Evolutionary conservation across 352 stramenopile species (phyloP), one percentile per base, ranked within the genome.

Genomic region (Peronosclerospora sorghi): DNA sequence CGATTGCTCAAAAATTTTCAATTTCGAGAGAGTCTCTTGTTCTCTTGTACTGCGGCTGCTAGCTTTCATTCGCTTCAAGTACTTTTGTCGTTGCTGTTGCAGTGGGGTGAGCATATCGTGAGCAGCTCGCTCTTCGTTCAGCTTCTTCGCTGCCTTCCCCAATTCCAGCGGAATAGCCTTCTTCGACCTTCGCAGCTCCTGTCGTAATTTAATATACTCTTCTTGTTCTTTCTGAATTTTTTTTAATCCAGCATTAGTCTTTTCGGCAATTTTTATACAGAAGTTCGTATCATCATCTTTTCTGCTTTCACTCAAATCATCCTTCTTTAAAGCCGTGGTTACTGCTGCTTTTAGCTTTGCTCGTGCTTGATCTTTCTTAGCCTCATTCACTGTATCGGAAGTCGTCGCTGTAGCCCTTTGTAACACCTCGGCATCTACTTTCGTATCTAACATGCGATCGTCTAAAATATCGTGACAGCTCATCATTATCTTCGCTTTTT

Each of bases 71-170:
- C 66, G 50, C 48, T 77, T 62, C 24, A 86, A 35, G 34, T 76
- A 85, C 52, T 86, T 86, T 45, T 73, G 62, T 3, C 79, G 71
- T 30, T 84, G 72, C 34, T 86, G 70, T 41, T 90, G 77, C 28
- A 87, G 48, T 8, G 77, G 77, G 15, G 74, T 86, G 12, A 90
- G 51, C 65, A 87, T 83, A 26, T 90, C 68, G 34, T 82, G 61
- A 19, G 64, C 70, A 2, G 73, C 65, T 20, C 73, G 65, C 2
- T 66, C 69, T 8, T 63, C 56, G 4, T 87, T 67, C 35, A 69
- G 58, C 19, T 77, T 67, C 15, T 76, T 72, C 2, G 73, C 63
- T 47, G 84, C 77, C 15, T 70, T 54, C 1, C 71, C 71, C 46
- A 83, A 65, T 9, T 81, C 47, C 21, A 86, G 35, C 4, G 63